Conservation (phyloP, 1,284 basidiomycete genomes). For the Afroboletus lepidellus region DNA sequence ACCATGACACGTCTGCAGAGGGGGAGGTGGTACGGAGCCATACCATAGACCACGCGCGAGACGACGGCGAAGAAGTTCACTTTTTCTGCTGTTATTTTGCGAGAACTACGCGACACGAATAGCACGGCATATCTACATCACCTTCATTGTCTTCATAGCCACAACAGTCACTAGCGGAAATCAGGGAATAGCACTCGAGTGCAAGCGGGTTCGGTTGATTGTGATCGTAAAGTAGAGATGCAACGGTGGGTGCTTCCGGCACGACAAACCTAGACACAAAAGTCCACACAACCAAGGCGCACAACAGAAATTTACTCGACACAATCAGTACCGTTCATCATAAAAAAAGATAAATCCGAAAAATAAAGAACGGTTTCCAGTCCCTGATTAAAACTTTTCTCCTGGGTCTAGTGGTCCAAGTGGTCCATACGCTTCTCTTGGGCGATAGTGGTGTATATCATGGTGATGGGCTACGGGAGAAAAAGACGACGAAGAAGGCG, state of each 20-base stretch:
- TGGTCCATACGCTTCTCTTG: conserved; percentile 63
- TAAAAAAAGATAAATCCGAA: not conserved
- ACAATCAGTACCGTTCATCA: conserved; percentile 1
- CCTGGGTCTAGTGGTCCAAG: conserved; percentile 74
- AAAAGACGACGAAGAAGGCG: conserved; percentile 47
- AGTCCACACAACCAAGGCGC: conserved; percentile 6
- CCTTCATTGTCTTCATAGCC: not conserved
- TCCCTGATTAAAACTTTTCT: conserved; percentile 32
- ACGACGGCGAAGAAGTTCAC: conserved; percentile 23
- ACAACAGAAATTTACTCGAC: conserved; percentile 16
- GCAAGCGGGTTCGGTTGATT: no score
- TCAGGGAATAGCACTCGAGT: not conserved
- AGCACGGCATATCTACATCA: not conserved
- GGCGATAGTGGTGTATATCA: conserved; percentile 42
- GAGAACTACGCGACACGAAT: conserved; percentile 18
- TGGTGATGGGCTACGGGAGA: conserved; percentile 40
- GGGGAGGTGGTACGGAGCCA: conserved; percentile 1
- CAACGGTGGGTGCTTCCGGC: not conserved
- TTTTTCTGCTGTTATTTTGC: conserved; percentile 31
- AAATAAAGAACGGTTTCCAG: conserved; percentile 8
- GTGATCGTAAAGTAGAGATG: not conserved
- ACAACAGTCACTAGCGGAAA: not conserved
- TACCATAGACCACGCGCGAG: not conserved
- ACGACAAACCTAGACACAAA: conserved; percentile 1
- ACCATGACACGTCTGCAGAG: not conserved